Base-by-base conservation (phyloP, 2,329 filamentous ascomycete genomes). In the Xylariaceae sp. region DNA sequence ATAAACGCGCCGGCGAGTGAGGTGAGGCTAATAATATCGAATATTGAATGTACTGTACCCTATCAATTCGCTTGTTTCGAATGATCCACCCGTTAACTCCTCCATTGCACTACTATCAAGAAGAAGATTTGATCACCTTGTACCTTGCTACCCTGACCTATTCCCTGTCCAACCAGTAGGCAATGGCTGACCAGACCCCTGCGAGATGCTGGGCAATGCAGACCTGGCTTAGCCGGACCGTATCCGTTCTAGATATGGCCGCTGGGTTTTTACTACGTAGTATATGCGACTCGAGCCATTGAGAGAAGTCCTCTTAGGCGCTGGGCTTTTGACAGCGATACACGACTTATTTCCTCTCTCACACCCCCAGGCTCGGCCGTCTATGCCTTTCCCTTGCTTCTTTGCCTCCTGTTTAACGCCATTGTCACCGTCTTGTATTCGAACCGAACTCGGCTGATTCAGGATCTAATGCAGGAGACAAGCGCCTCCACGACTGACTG, bases 181-280 rank as follows among this genome's bases (percentile, higher is more conserved):
- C 66, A 66, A 69, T 74, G 71, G 71, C 67, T 69, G 65, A 66
- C 67, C 64, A 67, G 65, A 73, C 71, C 72, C 71, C 67, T 71
- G 67, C 63, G 56, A 53, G 53, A 63, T 67, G 59, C 67, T 69
- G 64, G 67, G 64, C 65, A 67, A 69, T 73, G 71, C 69, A 72
- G 65, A 66, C 66, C 68, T 70, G 72, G 68, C 71, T 71, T 73
- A 68, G 72, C 75, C 74, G 75, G 75, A 71, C 74, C 73, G 73
- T 73, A 74, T 74, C 74, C 75, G 75, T 74, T 75, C 71, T 70
- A 72, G 71, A 75, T 74, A 73, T 72, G 71, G 71, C 71, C 71
- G 67, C 71, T 72, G 70, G 70, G 70, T 71, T 72, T 64, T 65
- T 60, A 63, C 63, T 63, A 67, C 60, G 64, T 67, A 65, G 65